Base-by-base conservation (phyloP, 2,329 filamentous ascomycete genomes). In the Cladophialophora exuberans region DNA sequence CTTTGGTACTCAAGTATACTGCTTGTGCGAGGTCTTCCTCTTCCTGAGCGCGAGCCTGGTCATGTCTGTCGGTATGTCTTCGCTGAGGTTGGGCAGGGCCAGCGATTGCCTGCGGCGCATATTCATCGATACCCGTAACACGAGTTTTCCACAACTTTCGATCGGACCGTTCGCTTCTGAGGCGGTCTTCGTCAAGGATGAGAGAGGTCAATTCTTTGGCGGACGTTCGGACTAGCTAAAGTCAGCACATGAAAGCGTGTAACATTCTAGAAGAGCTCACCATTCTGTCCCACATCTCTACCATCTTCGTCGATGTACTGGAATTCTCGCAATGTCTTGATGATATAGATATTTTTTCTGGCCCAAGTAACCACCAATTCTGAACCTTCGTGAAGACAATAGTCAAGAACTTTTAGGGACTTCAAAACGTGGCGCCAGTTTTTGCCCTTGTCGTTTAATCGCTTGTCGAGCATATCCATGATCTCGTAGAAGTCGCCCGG, bases 381-480 rank as follows among this genome's bases (percentile, higher is more conserved):
- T 0, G 92, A 97, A 43, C 94, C 94, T 72, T 99, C 94, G 71
- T 99, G 94, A 54, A 99, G 80, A 75, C 92, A 97, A 75, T 99
- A 99, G 73, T 99, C 94, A 54, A 97, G 82, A 49, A 99, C 94
- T 73, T 99, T 99, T 64, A 99, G 80, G 36, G 94, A 95, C 76
- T 99, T 99, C 57, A 99, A 79, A 10, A 99, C 94, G 72, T 99
- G 94, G 66, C 94, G 87, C 94, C 94, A 99, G 72, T 99, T 99
- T 81, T 97, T 99, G 69, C 94, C 94, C 75, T 99, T 97, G 75
- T 99, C 94, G 68, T 99, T 99, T 68, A 99, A 79, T 64, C 94
- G 88, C 79, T 97, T 97, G 76, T 99, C 94, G 64, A 99, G 81
- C 90, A 99, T 99, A 73, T 99, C 94, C 87, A 99, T 96, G 67